Base-by-base conservation (phyloP, 805 yeast species). In the Cyberlindnera maritima region DNA sequence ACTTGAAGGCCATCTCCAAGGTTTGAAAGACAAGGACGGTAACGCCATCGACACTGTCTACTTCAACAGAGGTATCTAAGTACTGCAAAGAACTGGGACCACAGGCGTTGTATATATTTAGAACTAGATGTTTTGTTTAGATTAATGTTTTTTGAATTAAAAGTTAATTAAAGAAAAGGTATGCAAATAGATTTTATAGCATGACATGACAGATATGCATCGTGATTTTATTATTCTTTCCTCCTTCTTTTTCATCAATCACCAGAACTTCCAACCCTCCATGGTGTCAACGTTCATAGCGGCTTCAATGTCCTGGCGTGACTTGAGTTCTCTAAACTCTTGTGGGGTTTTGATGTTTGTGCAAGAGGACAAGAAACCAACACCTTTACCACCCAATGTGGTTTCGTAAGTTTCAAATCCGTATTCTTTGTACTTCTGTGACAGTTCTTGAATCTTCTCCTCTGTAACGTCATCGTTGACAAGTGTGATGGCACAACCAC, bases 401-500 rank as follows among this genome's bases (percentile, higher is more conserved):
- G 97, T 87, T 59, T 81, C 83, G 60, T 80, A 90, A 11, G 89
- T 80, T 60, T 85, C 87, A 63, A 77, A 91, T 0, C 88, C 87
- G 41, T 72, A 68, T 0, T 57, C 51, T 2, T 61, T 62, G 41
- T 77, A 74, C 47, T 66, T 67, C 1, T 45, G 35, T 5, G 65
- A 62, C 19, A 75, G 72, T 4, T 66, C 61, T 11, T 69, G 63
- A 31, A 74, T 56, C 17, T 55, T 59, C 8, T 58, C 56, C 20
- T 65, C 65, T 1, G 60, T 58, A 8, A 77, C 62, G 15, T 60
- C 60, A 3, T 61, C 65, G 40, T 77, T 70, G 14, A 91, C 71
- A 33, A 94, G 67, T 0, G 98, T 94, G 46, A 94, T 85, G 11
- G 98, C 96, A 71, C 99, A 94, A 2, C 99, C 99, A 42, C 99